Base-by-base conservation (phyloP, 441 rosid species). In the Raphanus hybrid region DNA sequence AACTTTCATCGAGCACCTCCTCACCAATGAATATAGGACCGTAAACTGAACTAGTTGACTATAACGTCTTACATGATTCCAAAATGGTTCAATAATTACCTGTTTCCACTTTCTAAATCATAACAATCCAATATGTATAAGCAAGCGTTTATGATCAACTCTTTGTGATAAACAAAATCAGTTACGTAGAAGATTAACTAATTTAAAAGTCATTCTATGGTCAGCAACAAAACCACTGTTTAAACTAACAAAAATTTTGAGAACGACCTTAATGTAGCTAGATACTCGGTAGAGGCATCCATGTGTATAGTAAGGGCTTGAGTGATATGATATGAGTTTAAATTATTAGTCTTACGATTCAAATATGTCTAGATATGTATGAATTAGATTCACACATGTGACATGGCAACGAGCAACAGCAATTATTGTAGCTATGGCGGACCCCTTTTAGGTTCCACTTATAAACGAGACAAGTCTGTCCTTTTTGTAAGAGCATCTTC, bases 401-500 rank as follows among this genome's bases (percentile, higher is more conserved):
- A 67, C 11, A 71, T 59, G 81, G 69, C 43, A 59, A 78, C 27
- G 35, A 78, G 58, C 55, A 66, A 60, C 58, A 48, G 0, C 77
- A 67, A 71, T 72, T 59, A 72, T 78, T 78, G 69, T 15, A 58
- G 52, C 62, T 58, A 27, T 32, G 3, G 67, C 35, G 80, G 76
- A 70, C 72, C 76, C 80, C 71, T 64, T 6, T 41, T 29, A 64
- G 61, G 67, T 57, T 58, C 76, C 76, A 65, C 18, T 64, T 57
- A 71, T 59, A 50, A 66, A 68, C 29, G 67, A 78, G 77, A 78
- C 77, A 67, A 60, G 8, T 26, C 34, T 71, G 77, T 78, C 81
- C 55, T 77, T 78, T 71, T 71, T 34, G 3, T 71, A 26, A 66
- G 76, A 72, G 73, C 81, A 78, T 78, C 75, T 75, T 75, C 67